Conservation (phyloP, 768 basidiomycete species). For the Kwoniella heveanensis region DNA sequence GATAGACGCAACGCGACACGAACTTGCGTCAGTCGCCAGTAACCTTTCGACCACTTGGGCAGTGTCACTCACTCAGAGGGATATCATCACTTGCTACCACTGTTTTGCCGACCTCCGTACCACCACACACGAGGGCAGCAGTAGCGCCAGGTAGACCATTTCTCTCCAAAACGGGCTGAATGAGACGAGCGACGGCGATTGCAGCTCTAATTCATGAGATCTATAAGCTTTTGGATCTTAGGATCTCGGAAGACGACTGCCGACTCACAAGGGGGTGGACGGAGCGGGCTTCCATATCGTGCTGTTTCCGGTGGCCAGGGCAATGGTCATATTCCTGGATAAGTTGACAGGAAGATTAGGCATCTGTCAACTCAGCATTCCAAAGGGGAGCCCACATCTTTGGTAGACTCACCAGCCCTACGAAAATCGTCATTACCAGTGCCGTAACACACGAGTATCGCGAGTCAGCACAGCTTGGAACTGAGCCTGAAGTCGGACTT, state of each 20-base stretch:
- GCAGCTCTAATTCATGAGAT: slow-evolving; percentile 56
- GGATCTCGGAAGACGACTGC: neutral
- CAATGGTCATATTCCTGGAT: slow-evolving; percentile 92
- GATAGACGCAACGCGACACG: no score
- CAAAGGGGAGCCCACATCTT: neutral
- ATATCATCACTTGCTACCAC: slow-evolving; percentile 73
- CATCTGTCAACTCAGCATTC: neutral
- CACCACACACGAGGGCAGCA: slow-evolving; percentile 80
- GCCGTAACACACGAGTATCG: no score
- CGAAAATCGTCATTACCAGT: no score
- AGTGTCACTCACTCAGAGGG: slow-evolving; percentile 67
- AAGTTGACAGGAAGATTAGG: no score
- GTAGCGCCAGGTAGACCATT: slow-evolving; percentile 84
- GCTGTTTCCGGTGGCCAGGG: slow-evolving; percentile 69
- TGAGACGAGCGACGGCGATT: slow-evolving; percentile 85
- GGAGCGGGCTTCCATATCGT: slow-evolving; percentile 95
- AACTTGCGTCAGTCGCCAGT: no score
- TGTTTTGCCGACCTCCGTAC: slow-evolving; percentile 74
- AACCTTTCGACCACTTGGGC: neutral
- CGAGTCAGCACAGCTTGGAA: neutral
- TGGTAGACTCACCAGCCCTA: slow-evolving; percentile 3
- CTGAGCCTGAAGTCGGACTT: neutral
- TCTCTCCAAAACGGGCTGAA: slow-evolving; percentile 74
- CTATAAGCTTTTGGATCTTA: neutral
- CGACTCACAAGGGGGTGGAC: slow-evolving; percentile 72